phyloP scores from a whole-genome alignment of 1,284 basidiomycete species.

The Tetrapyrgos nigripes region DNA sequence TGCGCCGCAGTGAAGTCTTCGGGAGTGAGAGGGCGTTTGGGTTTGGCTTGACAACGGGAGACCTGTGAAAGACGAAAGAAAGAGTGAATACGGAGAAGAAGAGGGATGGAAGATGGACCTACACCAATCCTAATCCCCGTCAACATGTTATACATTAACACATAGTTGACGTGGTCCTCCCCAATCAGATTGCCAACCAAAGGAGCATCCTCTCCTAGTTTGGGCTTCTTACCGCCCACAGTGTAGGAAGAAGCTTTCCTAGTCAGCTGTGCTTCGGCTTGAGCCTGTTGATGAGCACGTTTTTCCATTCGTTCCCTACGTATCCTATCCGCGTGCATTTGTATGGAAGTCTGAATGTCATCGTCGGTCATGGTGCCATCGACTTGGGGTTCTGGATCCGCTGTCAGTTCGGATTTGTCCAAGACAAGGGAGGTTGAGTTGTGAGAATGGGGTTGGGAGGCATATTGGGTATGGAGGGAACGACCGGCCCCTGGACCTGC shows the following conservation, averaged over 20 bases:
- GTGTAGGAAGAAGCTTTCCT: slow-evolving; percentile 26
- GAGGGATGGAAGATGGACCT: slow-evolving; percentile 36
- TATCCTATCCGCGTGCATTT: slow-evolving; percentile 85
- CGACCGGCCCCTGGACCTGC: background rate
- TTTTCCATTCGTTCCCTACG: slow-evolving; percentile 77
- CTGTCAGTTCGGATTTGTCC: slow-evolving; percentile 22
- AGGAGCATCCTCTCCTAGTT: slow-evolving; percentile 57
- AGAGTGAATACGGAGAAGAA: slow-evolving; percentile 26
- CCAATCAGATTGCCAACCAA: slow-evolving; percentile 96
- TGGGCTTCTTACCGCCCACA: slow-evolving; percentile 29
- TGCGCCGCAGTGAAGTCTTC: slow-evolving; percentile 92
- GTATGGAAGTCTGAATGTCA: slow-evolving; percentile 47
- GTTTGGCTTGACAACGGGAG: slow-evolving; percentile 95
- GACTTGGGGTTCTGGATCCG: slow-evolving; percentile 28
- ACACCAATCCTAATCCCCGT: slow-evolving; percentile 97
- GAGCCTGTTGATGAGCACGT: slow-evolving; percentile 60
- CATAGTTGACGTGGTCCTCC: slow-evolving; percentile 97
- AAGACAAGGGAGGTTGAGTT: background rate
- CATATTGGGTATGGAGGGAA: slow-evolving; percentile 10
- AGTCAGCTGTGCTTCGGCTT: slow-evolving; percentile 55
- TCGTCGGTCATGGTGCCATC: slow-evolving; percentile 56
- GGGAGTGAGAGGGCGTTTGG: slow-evolving; percentile 82
- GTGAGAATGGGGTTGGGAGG: slow-evolving; percentile 9
- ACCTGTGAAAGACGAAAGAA: slow-evolving; percentile 60
- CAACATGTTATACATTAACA: slow-evolving; percentile 99